Percentiles rank a stretch among this genome's conserved stretches.
Conservation (phyloP, 768 basidiomycete species). For the Suillus spraguei region DNA sequence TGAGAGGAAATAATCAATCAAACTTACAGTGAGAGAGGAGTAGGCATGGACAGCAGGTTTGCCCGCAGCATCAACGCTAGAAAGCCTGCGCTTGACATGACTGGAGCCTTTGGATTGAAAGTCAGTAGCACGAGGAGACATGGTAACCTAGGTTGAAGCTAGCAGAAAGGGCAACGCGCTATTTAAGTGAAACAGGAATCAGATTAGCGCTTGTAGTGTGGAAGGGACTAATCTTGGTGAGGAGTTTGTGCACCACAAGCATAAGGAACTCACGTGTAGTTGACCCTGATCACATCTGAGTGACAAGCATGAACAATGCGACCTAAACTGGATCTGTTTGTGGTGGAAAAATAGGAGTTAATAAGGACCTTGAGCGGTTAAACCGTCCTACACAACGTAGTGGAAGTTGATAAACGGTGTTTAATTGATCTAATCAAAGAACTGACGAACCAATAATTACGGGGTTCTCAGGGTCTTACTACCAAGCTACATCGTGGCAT, state of each 20-base stretch:
- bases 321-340: background rate
- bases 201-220: conserved; percentile 12
- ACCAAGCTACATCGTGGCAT: too few relatives aligned
- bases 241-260: conserved; percentile 9
- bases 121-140: conserved; percentile 47
- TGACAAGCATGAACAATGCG: background rate
- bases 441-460: conserved; percentile 4
- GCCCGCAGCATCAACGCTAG: conserved; percentile 45
- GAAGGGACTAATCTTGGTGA: conserved; percentile 15
- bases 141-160: conserved; percentile 35
- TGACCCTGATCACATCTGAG: conserved; percentile 30
- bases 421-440: conserved; percentile 8
- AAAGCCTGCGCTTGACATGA: conserved; percentile 68
- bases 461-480: conserved; percentile 30
- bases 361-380: conserved; percentile 15
- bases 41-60: conserved; percentile 58
- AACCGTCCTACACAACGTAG: background rate
- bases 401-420: background rate
- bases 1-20: conserved; percentile 1
- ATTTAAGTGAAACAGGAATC: conserved; percentile 31
- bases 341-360: conserved; percentile 13
- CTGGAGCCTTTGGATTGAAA: conserved; percentile 70
- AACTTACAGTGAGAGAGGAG: conserved; percentile 67
- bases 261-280: conserved; percentile 13
- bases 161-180: conserved; percentile 27